Evolutionary conservation across 176 grass and related monocot species (phyloP).

Genomic region (Hordeum vulgare): MorexV3_pseudomolecules_assembly NC_058522.1:564462597-564463096

Average conservation of each 20-base stretch:
- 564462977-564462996: not conserved
- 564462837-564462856: not conserved
- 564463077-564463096: too few relatives aligned
- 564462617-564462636: not conserved
- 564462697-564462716: not conserved
- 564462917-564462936: not conserved
- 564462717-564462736: not conserved
- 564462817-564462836: not conserved
- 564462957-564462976: not conserved
- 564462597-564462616: not conserved
- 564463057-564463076: too few relatives aligned
- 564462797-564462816: conserved; percentile 2
- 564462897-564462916: not conserved
- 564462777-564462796: not conserved
- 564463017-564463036: not conserved
- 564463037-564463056: not conserved
- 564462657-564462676: not conserved
- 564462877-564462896: not conserved
- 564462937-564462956: not conserved
- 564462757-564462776: not conserved
- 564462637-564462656: not conserved
- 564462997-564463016: not conserved
- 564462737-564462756: not conserved
- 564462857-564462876: not conserved
- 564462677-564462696: conserved; percentile 4